These are phyloP conservation scores for Pyricularia sp. DNA, from an alignment of 2,329 filamentous ascomycete species.

Conservation along the genomic window DNA sequence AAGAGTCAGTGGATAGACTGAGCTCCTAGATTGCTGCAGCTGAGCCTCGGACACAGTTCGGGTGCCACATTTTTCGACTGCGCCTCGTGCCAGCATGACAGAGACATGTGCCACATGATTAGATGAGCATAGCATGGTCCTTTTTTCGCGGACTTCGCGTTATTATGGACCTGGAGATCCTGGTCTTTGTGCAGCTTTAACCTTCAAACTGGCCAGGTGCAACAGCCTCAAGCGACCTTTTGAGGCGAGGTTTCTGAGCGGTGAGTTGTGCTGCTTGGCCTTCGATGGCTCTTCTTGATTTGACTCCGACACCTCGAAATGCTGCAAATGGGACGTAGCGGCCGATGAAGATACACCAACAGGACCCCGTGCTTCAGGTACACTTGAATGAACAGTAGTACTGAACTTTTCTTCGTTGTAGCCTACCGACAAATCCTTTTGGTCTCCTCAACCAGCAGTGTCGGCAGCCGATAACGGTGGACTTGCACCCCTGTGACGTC, in stretches of 20 bases:
- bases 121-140: neutral
- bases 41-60: neutral
- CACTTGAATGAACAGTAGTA: neutral
- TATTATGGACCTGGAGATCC: neutral
- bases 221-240: neutral
- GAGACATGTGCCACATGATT: too few species aligned
- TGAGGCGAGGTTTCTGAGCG: neutral
- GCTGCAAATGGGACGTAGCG: neutral
- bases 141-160: neutral
- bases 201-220: neutral
- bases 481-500: conserved; percentile 38
- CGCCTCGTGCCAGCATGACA: neutral
- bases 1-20: neutral
- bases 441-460: conserved; percentile 15
- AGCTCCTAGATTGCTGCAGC: neutral
- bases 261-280: neutral
- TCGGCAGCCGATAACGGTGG: conserved; percentile 21
- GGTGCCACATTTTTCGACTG: neutral
- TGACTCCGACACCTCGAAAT: neutral
- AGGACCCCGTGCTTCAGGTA: neutral
- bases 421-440: neutral
- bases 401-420: neutral
- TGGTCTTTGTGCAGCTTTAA: neutral
- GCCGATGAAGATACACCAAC: neutral
- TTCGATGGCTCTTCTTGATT: neutral